A percentile compares a stretch with the other conserved stretches of the same genome.
phyloP scores from a whole-genome alignment of 306 rosid genomes.

The Begonia fuchsioides region DNA sequence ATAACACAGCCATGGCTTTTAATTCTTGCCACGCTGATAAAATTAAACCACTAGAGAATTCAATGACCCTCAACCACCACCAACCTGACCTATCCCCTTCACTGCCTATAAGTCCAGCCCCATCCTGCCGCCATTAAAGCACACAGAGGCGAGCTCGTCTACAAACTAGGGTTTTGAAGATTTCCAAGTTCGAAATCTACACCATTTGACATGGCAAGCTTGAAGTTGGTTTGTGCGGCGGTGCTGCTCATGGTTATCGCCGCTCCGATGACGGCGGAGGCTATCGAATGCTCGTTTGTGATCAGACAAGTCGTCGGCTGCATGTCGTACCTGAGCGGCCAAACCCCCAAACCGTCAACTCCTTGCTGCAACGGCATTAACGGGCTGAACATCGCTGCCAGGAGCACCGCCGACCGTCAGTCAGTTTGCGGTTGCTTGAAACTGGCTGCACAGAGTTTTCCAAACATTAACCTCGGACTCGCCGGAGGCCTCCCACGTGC shows the following conservation, averaged over 20 bases:
- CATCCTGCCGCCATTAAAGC: too few species aligned
- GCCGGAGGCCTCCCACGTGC: constrained; percentile 33
- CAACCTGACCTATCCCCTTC: too few species aligned
- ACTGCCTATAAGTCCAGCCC: too few species aligned
- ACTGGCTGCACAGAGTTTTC: constrained; percentile 14
- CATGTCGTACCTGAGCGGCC: constrained; percentile 9
- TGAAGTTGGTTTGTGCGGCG: constrained; percentile 11
- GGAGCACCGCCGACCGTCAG: constrained; percentile 35
- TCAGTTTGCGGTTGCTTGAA: constrained; percentile 39
- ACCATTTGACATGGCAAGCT: neutral
- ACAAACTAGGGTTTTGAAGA: too few species aligned
- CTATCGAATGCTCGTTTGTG: constrained; percentile 24
- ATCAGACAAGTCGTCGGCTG: constrained; percentile 20
- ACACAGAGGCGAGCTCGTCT: too few species aligned
- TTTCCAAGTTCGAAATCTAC: too few species aligned
- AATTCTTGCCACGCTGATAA: too few species aligned
- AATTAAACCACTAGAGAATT: too few species aligned
- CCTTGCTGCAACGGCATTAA: constrained; percentile 37
- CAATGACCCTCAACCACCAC: too few species aligned
- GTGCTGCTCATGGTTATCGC: constrained; percentile 15
- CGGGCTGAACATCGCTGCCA: constrained; percentile 21
- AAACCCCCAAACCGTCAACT: constrained; percentile 5
- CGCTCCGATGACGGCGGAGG: constrained; percentile 14
- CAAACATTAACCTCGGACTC: constrained; percentile 4
- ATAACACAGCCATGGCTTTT: too few species aligned